Evolutionary conservation across 2,329 filamentous ascomycete species (phyloP).

Genomic region (Scortechinia acanthostroma): DNA sequence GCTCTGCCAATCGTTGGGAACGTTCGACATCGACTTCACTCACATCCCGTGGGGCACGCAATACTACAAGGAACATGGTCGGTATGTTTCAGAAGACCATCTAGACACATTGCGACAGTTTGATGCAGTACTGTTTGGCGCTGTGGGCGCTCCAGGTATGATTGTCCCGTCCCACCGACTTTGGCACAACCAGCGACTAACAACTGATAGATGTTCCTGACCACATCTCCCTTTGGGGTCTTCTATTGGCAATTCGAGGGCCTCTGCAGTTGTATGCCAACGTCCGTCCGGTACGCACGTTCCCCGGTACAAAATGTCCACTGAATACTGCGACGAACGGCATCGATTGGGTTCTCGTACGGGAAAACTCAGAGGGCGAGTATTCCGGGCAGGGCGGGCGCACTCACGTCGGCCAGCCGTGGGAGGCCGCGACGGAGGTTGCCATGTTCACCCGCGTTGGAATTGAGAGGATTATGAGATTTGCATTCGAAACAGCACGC

Average conservation of each 20-base stretch:
- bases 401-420: conserved; percentile 46
- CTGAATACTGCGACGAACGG: conserved; percentile 46
- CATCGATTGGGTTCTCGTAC: conserved; percentile 60
- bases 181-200: not conserved
- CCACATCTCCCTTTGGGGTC: conserved; percentile 60
- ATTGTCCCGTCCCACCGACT: not conserved
- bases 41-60: conserved; percentile 53
- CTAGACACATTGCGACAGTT: conserved; percentile 43
- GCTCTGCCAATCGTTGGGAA: conserved; percentile 37
- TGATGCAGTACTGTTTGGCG: conserved; percentile 94
- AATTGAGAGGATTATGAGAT: conserved; percentile 51
- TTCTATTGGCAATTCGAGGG: conserved; percentile 61
- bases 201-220: conserved; percentile 47
- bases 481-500: conserved; percentile 53
- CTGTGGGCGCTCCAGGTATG: conserved; percentile 73
- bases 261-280: conserved; percentile 65
- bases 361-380: conserved; percentile 62
- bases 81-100: conserved; percentile 50
- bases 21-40: conserved; percentile 53
- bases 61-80: conserved; percentile 46
- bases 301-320: conserved; percentile 51
- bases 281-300: conserved; percentile 54
- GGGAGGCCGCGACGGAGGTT: conserved; percentile 56
- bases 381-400: conserved; percentile 60
- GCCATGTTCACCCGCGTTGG: conserved; percentile 55